These are phyloP conservation scores for Pichia eremophila DNA, from an alignment of 805 yeast genomes.

Conservation along the genomic window DNA sequence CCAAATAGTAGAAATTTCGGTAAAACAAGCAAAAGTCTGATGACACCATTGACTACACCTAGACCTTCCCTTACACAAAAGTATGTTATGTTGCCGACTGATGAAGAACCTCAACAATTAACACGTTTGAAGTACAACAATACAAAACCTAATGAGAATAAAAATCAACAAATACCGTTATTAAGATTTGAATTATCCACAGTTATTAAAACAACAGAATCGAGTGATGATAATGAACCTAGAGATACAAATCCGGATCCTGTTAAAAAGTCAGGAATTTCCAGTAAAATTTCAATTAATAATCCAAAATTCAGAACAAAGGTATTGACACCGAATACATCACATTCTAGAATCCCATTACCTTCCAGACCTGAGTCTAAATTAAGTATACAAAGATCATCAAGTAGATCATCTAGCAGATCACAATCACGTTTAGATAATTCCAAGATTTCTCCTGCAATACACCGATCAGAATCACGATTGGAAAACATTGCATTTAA, in stretches of 20 bases:
- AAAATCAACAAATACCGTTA: constrained; percentile 5
- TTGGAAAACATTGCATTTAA: constrained; percentile 6
- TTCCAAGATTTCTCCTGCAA: not conserved
- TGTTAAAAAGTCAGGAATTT: not conserved
- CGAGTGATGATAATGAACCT: not conserved
- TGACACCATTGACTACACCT: constrained; percentile 11
- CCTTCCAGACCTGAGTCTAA: constrained; percentile 21
- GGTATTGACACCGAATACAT: not conserved
- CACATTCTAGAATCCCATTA: constrained; percentile 19
- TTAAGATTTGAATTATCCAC: constrained; percentile 4
- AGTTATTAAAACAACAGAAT: not conserved
- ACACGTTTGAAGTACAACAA: not conserved
- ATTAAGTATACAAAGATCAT: constrained; percentile 13
- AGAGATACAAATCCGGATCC: not conserved
- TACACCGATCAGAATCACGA: constrained; percentile 8
- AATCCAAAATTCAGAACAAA: not conserved
- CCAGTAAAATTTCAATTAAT: not conserved
- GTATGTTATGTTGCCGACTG: constrained; percentile 1
- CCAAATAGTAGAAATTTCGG: constrained; percentile 16
- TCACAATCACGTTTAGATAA: not conserved
- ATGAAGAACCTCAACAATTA: not conserved
- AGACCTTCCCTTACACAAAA: constrained; percentile 7
- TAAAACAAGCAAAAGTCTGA: constrained; percentile 7
- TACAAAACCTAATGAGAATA: not conserved
- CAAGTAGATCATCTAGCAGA: constrained; percentile 6